Evolutionary conservation across 2,329 filamentous ascomycete species (phyloP).

Genomic region (Fusarium subglutinans): DNA sequence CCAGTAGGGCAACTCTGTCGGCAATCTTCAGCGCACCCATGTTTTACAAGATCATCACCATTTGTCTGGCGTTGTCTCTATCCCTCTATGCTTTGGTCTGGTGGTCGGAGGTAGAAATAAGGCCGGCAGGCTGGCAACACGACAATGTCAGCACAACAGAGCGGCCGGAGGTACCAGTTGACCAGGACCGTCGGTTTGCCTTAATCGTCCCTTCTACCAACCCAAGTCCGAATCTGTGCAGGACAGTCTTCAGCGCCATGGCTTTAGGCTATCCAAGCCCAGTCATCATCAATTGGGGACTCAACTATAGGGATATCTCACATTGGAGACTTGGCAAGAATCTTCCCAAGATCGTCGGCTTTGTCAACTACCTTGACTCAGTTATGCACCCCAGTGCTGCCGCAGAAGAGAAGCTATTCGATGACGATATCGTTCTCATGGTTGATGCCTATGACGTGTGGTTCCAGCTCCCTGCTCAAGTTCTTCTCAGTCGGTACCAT

Average conservation of each 20-base stretch:
- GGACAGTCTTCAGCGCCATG: background rate
- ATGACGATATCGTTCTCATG: slow-evolving; percentile 8
- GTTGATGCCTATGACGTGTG: background rate
- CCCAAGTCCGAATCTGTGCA: background rate
- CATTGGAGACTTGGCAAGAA: background rate
- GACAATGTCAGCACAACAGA: background rate
- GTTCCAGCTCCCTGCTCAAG: slow-evolving; percentile 6
- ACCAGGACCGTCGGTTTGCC: background rate
- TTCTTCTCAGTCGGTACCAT: slow-evolving; percentile 14
- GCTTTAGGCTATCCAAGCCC: background rate
- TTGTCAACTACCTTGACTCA: background rate
- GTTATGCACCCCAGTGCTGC: slow-evolving; percentile 6
- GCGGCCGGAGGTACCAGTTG: background rate
- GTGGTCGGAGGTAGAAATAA: background rate
- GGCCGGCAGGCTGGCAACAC: background rate
- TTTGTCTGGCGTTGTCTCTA: background rate
- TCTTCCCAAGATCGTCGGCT: background rate
- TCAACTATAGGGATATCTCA: background rate
- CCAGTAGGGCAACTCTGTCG: background rate
- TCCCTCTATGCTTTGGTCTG: background rate
- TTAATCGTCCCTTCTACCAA: background rate
- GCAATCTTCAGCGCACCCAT: background rate
- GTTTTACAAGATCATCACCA: background rate
- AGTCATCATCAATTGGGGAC: background rate
- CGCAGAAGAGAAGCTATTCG: background rate